Base-by-base conservation (phyloP, 306 rosid species). In the Medicago ruthenica region DNA sequence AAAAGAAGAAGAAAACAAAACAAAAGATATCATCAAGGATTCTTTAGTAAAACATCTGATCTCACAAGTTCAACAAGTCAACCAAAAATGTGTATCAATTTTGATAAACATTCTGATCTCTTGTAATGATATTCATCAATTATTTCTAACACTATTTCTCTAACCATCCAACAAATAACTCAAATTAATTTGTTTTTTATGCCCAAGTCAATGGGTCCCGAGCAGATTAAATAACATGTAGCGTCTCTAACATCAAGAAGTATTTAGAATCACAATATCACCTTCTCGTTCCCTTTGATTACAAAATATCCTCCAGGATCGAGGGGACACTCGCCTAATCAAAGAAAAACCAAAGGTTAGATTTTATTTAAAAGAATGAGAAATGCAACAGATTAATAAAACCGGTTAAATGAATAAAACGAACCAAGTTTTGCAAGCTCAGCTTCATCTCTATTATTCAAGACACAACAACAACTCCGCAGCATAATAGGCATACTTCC, bases 281-380 rank as follows among this genome's bases (percentile, higher is more conserved):
- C 98, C 98, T 93, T 93, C 81, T 93, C 98, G 27, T 89, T 91
- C 71, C 98, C 98, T 86, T 93, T 93, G 81, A 93, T 86, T 13
- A 93, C n/a, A 73, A 93, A 93, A 83, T 91, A 94, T 44, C 98
- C 98, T 24, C 98, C 98, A 18, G 98, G 97, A 84, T 94, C 98
- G 79, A 91, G 96, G 40, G 97, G 97, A 58, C 98, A 94, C 83
- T 94, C 98, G 58, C 98, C 97, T 93, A 57, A 39, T 37, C 75
- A 82, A 51, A 70, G 63, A 21, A 55, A 76, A 73, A 42, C 45
- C 8, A 9, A 40, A 54, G 8, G 70, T 18, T 37, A 64, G 53
- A 34, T 21, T 17, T 27, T 17, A 51, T 21, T 21, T 75, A 45
- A 61, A 82, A 62, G 53, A 61, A 61, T 45, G 8, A 9, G 15